phyloP scores from a whole-genome alignment of 75 land plant genomes.

The Chamaecyparis obtusa region DNA sequence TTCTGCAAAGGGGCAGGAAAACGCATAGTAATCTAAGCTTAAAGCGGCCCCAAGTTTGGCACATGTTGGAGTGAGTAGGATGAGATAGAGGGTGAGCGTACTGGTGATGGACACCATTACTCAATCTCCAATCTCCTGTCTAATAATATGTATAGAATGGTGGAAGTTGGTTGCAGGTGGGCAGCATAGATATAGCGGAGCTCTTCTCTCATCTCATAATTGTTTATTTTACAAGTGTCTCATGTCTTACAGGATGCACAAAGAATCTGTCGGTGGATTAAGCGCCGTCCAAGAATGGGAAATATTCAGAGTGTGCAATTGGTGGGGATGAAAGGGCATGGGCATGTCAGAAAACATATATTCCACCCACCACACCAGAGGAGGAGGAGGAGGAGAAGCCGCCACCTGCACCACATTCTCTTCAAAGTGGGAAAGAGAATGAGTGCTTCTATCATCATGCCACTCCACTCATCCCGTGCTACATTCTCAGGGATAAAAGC shows the following conservation, averaged over 20 bases:
- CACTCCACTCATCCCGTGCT: background rate
- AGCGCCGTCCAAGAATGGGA: too few species aligned
- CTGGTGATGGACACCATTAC: background rate
- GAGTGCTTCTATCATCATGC: background rate
- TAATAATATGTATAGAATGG: background rate
- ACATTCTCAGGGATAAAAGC: too few species aligned
- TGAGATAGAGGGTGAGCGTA: too few species aligned
- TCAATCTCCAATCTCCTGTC: background rate
- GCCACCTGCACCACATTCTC: background rate
- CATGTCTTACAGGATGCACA: background rate
- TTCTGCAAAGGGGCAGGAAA: conserved; percentile 30
- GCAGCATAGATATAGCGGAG: background rate
- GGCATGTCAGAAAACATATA: background rate
- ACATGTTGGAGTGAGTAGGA: background rate
- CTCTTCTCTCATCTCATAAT: background rate
- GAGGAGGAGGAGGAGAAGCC: background rate
- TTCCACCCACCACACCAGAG: background rate
- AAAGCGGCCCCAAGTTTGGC: conserved; percentile 6
- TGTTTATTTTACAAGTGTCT: background rate
- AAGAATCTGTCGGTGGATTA: background rate
- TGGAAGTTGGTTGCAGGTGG: background rate
- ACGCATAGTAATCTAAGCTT: conserved; percentile 20
- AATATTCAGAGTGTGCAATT: too few species aligned
- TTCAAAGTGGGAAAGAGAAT: background rate
- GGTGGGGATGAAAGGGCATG: background rate